Evolutionary conservation across 75 land plant genomes (phyloP).

Genomic region (Pinus taeda): DNA sequence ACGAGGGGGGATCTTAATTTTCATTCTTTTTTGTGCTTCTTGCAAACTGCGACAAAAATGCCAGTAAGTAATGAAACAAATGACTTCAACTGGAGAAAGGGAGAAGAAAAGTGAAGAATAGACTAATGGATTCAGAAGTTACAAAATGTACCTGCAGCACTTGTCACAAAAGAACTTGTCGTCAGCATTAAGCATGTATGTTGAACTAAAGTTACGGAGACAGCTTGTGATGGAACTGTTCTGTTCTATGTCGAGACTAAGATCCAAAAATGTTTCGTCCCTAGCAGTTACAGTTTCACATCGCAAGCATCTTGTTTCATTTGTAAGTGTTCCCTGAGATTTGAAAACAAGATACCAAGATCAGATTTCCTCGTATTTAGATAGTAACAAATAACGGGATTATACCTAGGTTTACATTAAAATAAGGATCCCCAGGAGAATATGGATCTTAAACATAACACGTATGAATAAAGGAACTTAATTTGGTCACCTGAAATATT

Average conservation of each 20-base stretch:
- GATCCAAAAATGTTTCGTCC: constrained; percentile 91
- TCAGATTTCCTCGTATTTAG: background rate
- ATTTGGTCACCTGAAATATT: constrained; percentile 71
- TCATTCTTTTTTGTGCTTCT: constrained; percentile 98
- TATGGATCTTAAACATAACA: background rate
- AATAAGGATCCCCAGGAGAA: background rate
- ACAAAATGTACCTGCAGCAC: constrained; percentile 73
- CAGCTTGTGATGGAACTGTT: constrained; percentile 98
- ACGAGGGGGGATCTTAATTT: constrained; percentile 86
- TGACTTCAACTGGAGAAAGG: background rate
- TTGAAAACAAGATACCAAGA: background rate
- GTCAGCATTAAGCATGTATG: constrained; percentile 92
- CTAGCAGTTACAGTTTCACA: constrained; percentile 99
- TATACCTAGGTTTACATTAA: background rate
- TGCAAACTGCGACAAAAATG: constrained; percentile 69
- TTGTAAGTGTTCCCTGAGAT: constrained; percentile 83
- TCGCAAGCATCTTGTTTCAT: constrained; percentile 89
- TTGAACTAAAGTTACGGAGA: constrained; percentile 92
- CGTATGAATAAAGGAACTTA: constrained; percentile 4
- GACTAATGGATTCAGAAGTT: background rate
- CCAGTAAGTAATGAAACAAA: background rate
- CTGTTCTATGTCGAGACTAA: constrained; percentile 96
- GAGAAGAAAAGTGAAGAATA: background rate
- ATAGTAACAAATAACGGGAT: background rate
- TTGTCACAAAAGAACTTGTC: constrained; percentile 99